phyloP scores from a whole-genome alignment of 305 asterid species.

The Andrographis paniculata region DNA sequence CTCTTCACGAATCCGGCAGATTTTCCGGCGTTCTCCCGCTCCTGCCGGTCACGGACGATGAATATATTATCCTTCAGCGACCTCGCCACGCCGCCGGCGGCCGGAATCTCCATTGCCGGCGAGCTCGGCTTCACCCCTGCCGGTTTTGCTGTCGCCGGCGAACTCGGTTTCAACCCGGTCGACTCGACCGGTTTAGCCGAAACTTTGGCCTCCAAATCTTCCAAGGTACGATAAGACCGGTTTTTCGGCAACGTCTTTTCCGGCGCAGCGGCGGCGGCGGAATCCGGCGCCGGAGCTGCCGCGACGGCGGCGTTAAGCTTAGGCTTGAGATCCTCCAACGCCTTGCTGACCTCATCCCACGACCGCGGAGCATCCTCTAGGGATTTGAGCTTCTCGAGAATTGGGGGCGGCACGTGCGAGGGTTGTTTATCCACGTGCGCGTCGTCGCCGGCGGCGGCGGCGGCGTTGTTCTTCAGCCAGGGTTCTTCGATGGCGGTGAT shows the following conservation, averaged over 20 bases:
- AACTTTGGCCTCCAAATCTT: conserved; percentile 57
- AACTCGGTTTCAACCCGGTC: not conserved
- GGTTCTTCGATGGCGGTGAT: conserved; percentile 68
- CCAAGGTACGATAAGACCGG: conserved; percentile 61
- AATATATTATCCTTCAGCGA: conserved; percentile 66
- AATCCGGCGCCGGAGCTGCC: conserved; percentile 14
- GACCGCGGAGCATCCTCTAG: not conserved
- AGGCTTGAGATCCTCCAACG: not conserved
- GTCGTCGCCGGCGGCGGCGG: conserved; percentile 8
- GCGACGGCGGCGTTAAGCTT: conserved; percentile 16
- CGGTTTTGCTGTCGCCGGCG: not conserved
- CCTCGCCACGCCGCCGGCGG: conserved; percentile 17
- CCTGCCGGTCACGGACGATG: conserved; percentile 43
- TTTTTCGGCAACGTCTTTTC: conserved; percentile 29
- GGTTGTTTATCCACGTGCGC: conserved; percentile 20
- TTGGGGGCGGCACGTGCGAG: conserved; percentile 21
- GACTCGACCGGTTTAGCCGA: conserved; percentile 21
- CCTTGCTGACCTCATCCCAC: not conserved
- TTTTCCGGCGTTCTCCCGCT: conserved; percentile 59
- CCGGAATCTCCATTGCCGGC: not conserved
- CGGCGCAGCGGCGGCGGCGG: not conserved
- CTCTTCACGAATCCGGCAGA: conserved; percentile 27
- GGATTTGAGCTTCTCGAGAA: not conserved
- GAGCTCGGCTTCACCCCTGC: not conserved
- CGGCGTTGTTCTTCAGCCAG: conserved; percentile 37